phyloP scores from a whole-genome alignment of 2,329 filamentous ascomycete species.

The Cercospora nicotianae region DNA sequence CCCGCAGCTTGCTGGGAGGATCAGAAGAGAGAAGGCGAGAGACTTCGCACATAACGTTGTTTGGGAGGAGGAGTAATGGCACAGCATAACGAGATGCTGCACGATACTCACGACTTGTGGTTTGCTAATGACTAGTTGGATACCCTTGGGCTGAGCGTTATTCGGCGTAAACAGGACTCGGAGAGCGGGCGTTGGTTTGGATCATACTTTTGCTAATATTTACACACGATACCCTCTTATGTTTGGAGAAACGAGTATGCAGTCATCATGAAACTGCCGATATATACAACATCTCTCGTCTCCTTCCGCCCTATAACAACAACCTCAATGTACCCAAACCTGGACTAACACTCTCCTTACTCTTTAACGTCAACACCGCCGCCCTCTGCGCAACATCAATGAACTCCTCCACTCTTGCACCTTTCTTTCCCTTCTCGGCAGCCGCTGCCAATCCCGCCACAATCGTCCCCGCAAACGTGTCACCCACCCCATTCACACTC shows the following conservation, averaged over 20 bases:
- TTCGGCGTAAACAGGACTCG: neutral
- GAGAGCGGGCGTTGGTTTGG: neutral
- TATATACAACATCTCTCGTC: neutral
- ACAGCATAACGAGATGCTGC: neutral
- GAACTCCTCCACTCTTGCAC: conserved; percentile 58
- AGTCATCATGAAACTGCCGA: neutral
- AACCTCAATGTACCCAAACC: conserved; percentile 50
- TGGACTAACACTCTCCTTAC: conserved; percentile 69
- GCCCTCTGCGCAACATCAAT: conserved; percentile 80
- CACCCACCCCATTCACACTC: conserved; percentile 91
- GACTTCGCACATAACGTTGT: conserved; percentile 4
- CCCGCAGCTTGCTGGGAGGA: conserved; percentile 52
- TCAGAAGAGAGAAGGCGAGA: conserved; percentile 41
- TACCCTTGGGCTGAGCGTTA: neutral
- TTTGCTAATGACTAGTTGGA: neutral
- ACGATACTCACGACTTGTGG: neutral
- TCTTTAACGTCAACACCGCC: conserved; percentile 75
- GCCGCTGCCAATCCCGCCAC: conserved; percentile 71
- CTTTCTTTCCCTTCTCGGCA: conserved; percentile 36
- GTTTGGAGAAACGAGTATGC: neutral
- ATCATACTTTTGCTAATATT: neutral
- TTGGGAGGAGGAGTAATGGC: conserved; percentile 9
- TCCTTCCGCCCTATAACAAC: conserved; percentile 20
- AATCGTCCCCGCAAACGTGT: conserved; percentile 85
- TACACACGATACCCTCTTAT: neutral